Evolutionary conservation across 2,329 filamentous ascomycete genomes (phyloP).

Genomic region (Colletotrichum aenigma): DNA sequence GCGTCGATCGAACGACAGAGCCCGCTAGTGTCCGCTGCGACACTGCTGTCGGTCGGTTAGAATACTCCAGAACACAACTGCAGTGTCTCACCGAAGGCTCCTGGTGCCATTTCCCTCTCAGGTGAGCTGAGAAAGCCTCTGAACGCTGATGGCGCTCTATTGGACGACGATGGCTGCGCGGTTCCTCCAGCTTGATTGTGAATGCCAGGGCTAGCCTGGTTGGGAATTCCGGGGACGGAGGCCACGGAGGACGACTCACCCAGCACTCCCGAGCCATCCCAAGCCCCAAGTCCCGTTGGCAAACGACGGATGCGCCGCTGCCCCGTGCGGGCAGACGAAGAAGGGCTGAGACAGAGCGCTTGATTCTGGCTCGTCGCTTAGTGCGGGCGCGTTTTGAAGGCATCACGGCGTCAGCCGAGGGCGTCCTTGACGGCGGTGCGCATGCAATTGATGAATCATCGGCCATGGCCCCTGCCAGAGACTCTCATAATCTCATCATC

Average conservation of each 20-base stretch:
- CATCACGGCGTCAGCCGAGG: conserved; percentile 2
- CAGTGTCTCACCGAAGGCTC: neutral
- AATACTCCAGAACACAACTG: neutral
- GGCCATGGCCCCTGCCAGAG: neutral
- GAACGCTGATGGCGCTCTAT: neutral
- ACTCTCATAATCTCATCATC: neutral
- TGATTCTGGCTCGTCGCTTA: neutral
- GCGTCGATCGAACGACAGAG: neutral
- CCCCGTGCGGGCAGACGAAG: neutral
- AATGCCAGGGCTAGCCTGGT: conserved; percentile 1
- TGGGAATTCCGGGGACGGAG: neutral
- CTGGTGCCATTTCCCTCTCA: neutral
- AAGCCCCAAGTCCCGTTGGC: neutral
- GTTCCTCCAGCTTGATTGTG: neutral
- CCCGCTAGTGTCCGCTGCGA: neutral
- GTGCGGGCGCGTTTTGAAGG: conserved; percentile 10
- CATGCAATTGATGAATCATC: neutral
- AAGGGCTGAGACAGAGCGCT: neutral
- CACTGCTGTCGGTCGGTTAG: neutral
- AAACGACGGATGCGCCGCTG: neutral
- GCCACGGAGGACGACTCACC: neutral
- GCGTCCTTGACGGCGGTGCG: neutral
- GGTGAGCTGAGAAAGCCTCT: neutral
- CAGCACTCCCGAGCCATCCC: neutral
- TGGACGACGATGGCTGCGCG: neutral